A percentile compares a stretch with the other conserved stretches of the same genome.
Conservation (phyloP, 768 basidiomycete genomes). For the Leccinum fibrillosum region DNA sequence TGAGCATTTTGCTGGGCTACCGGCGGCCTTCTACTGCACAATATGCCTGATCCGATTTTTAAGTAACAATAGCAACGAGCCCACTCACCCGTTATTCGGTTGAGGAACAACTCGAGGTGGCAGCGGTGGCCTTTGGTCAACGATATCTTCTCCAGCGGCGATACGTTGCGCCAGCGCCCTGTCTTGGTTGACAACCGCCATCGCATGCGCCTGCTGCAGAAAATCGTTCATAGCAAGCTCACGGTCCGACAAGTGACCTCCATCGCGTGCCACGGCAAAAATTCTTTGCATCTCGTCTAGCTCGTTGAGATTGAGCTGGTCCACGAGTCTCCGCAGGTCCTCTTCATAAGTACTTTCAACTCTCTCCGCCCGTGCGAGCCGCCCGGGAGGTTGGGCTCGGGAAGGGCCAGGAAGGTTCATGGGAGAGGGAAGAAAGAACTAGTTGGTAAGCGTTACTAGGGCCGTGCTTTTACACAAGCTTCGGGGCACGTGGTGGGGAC, state of each 20-base stretch:
- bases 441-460: background rate
- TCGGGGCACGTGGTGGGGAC: background rate
- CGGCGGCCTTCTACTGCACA: slow-evolving; percentile 3
- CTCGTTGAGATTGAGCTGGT: slow-evolving; percentile 16
- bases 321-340: slow-evolving; percentile 21
- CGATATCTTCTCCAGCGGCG: slow-evolving; percentile 8
- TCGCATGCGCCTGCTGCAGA: slow-evolving; percentile 20
- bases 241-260: slow-evolving; percentile 17
- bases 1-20: background rate
- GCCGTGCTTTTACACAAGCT: slow-evolving; percentile 3
- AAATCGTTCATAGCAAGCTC: slow-evolving; percentile 26
- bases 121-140: background rate
- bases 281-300: slow-evolving; percentile 17
- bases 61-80: background rate
- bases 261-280: slow-evolving; percentile 3
- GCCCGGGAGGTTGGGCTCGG: slow-evolving; percentile 1
- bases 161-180: slow-evolving; percentile 19
- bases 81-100: background rate
- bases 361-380: slow-evolving; percentile 3
- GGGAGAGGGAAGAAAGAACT: slow-evolving; percentile 14
- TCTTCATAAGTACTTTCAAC: slow-evolving; percentile 25
- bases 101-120: background rate
- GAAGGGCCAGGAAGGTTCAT: slow-evolving; percentile 30
- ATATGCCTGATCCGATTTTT: background rate
- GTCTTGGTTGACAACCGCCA: slow-evolving; percentile 20